These are phyloP conservation scores for Lentinula novae-zelandiae DNA, from an alignment of 1,284 basidiomycete genomes.

Conservation along the genomic window DNA sequence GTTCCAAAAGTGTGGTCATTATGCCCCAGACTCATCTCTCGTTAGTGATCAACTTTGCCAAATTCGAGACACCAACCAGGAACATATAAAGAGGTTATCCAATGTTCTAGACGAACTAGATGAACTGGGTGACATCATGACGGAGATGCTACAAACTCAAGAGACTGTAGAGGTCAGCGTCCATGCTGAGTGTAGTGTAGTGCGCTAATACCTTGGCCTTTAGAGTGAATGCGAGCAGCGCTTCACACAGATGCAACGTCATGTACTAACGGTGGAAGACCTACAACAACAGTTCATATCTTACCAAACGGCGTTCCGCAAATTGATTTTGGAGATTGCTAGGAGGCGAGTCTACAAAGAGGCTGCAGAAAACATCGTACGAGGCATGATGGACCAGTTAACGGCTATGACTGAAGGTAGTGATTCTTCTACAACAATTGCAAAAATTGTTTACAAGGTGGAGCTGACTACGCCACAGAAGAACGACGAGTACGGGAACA, in stretches of 20 bases:
- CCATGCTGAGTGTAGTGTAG: neutral
- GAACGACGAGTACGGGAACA: slow-evolving; percentile 57
- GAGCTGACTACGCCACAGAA: slow-evolving; percentile 39
- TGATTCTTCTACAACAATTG: slow-evolving; percentile 12
- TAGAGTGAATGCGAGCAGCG: slow-evolving; percentile 52
- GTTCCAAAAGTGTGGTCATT: slow-evolving; percentile 20
- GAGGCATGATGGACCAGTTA: slow-evolving; percentile 60
- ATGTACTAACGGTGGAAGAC: slow-evolving; percentile 56
- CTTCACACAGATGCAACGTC: slow-evolving; percentile 52
- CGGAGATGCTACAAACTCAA: slow-evolving; percentile 68
- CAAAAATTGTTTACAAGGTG: neutral
- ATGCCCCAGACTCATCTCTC: neutral
- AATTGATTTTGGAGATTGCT: slow-evolving; percentile 67
- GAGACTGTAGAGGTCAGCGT: slow-evolving; percentile 55
- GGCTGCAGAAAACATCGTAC: slow-evolving; percentile 57
- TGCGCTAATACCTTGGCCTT: neutral
- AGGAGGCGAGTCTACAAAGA: slow-evolving; percentile 66
- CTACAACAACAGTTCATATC: slow-evolving; percentile 60
- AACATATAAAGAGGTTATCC: slow-evolving; percentile 45
- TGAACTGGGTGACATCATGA: slow-evolving; percentile 73
- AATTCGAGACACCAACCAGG: slow-evolving; percentile 39
- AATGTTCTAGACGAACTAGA: slow-evolving; percentile 61
- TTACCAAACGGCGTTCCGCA: slow-evolving; percentile 69
- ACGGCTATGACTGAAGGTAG: slow-evolving; percentile 61
- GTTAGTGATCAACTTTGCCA: slow-evolving; percentile 46